These are phyloP conservation scores for Cryptococcus wingfieldii DNA, from an alignment of 1,284 basidiomycete species.

Conservation along the genomic window DNA sequence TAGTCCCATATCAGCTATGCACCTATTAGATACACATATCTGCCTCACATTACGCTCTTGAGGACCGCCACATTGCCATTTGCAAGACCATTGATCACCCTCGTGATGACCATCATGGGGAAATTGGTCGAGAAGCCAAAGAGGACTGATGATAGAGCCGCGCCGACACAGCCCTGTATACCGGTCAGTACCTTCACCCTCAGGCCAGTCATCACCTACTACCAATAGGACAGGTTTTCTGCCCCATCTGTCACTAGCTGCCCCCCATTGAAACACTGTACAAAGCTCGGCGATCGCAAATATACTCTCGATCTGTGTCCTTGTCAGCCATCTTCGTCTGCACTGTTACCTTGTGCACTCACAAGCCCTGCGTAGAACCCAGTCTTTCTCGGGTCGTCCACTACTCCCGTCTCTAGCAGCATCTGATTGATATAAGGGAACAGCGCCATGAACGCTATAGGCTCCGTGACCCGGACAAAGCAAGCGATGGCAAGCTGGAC, in stretches of 20 bases:
- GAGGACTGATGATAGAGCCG: conserved; percentile 25
- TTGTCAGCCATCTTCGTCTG: not conserved
- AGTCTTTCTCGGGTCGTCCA: conserved; percentile 27
- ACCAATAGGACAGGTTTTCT: conserved; percentile 38
- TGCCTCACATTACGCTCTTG: conserved; percentile 31
- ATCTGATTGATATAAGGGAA: conserved; percentile 42
- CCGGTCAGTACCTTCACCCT: conserved; percentile 1
- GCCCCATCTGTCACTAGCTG: conserved; percentile 31
- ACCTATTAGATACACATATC: not conserved
- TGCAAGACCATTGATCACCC: conserved; percentile 32
- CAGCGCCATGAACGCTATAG: conserved; percentile 33
- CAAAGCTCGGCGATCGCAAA: conserved; percentile 35
- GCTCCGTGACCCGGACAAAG: conserved; percentile 36
- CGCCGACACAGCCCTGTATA: conserved; percentile 28
- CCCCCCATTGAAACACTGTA: conserved; percentile 42
- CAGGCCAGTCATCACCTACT: conserved; percentile 12
- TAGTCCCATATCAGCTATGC: conserved; percentile 3
- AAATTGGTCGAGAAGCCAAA: conserved; percentile 36
- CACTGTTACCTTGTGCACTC: conserved; percentile 8
- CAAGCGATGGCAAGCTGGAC: conserved; percentile 31
- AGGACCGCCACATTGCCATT: conserved; percentile 41
- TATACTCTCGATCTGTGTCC: conserved; percentile 31
- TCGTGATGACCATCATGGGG: conserved; percentile 24
- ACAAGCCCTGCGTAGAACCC: conserved; percentile 38
- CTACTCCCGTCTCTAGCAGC: conserved; percentile 33